Base-by-base conservation (phyloP, 1,139 yeast genomes). In the Protomyces macrosporus region DNA sequence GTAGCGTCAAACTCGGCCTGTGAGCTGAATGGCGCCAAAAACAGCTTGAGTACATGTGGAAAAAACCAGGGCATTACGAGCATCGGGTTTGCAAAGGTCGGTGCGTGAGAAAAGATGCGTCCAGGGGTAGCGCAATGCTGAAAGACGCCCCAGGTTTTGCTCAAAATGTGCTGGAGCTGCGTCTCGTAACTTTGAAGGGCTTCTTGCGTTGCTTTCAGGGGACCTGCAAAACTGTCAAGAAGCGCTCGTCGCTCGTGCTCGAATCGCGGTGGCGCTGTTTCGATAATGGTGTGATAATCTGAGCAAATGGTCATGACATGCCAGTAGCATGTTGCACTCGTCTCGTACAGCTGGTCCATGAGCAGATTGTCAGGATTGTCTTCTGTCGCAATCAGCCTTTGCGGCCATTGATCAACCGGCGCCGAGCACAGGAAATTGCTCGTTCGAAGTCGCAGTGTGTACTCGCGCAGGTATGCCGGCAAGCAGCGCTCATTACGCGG, bases 271-370 rank as follows among this genome's bases (percentile, higher is more conserved):
- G 52, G 62, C 10, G 16, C 14, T 6, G 40, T 10, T 10, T 45
- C 52, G 50, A 58, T 33, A 6, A 55, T 45, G 14, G 62, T 58
- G 45, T 58, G 53, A 50, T 40, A 58, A 7, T 52, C 62, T 23
- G 39, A 51, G 48, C 53, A 34, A 32, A 58, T n/a, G 10, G 62
- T 55, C 62, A 58, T 58, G 23, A 58, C 62, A 16, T 53, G 56
- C 16, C 56, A 55, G 33, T 58, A 58, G 36, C 62, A 58, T 12
- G 40, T 55, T 12, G 62, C 62, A n/a, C 56, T 40, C 50, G 33
- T 51, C 23, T 58, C 56, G 33, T 40, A 50, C 42, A 58, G 45
- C 14, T 35, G 33, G 52, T 58, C 62, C 40, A 58, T 52, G 16
- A 55, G 56, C 33, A 50, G 45, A n/a, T 58, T 55, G 34, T 51